These are phyloP conservation scores for Ustilaginoidea virens DNA, from an alignment of 2,329 filamentous ascomycete genomes.

Conservation along the genomic window DNA sequence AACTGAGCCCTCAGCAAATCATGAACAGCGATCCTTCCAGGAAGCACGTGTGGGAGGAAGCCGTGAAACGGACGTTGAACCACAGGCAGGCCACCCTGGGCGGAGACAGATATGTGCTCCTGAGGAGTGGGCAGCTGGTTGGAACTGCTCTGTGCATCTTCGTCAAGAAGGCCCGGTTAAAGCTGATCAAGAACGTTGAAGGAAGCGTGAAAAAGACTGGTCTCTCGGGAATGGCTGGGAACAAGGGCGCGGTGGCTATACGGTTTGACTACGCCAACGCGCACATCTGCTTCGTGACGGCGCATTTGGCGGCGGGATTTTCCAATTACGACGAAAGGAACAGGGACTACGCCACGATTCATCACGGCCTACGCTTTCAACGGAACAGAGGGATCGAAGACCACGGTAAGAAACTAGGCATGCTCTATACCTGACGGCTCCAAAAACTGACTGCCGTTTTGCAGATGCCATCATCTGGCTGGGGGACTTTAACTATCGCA, in stretches of 20 bases:
- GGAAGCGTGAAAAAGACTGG: slow-evolving; percentile 89
- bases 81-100: slow-evolving; percentile 46
- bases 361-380: slow-evolving; percentile 77
- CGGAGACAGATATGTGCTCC: slow-evolving; percentile 69
- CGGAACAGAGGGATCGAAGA: slow-evolving; percentile 82
- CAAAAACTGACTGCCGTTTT: too few species aligned
- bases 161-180: slow-evolving; percentile 62
- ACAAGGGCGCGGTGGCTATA: slow-evolving; percentile 95
- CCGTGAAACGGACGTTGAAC: slow-evolving; percentile 68
- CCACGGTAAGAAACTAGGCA: slow-evolving; percentile 41
- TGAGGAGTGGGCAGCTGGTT: slow-evolving; percentile 86
- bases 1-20: slow-evolving; percentile 92
- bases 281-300: slow-evolving; percentile 86
- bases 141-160: slow-evolving; percentile 88
- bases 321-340: slow-evolving; percentile 95
- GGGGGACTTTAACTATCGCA: slow-evolving; percentile 96
- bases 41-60: slow-evolving; percentile 72
- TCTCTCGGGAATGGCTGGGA: slow-evolving; percentile 92
- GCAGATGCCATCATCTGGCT: slow-evolving; percentile 74
- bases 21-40: slow-evolving; percentile 92
- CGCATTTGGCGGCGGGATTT: slow-evolving; percentile 90
- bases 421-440: background rate
- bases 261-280: slow-evolving; percentile 90
- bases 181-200: slow-evolving; percentile 88
- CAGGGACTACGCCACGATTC: slow-evolving; percentile 80